Percentiles rank a stretch among this genome's conserved stretches.
Conservation (phyloP, 805 yeast species). For the Starmera caribaea region DNA sequence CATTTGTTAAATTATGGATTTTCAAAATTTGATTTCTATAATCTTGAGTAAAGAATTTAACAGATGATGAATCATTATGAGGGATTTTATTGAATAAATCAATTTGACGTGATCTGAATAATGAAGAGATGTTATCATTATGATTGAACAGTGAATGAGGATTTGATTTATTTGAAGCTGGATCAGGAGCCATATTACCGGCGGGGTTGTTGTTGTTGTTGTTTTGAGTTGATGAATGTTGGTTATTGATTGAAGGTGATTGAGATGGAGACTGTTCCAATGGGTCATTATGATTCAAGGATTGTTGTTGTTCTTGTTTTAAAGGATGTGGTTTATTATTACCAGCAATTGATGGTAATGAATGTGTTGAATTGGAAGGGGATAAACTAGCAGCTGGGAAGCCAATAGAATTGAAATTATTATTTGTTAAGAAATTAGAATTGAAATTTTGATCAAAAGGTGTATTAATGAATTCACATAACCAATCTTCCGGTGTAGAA, state of each 20-base stretch:
- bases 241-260: background rate
- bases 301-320: too few species aligned
- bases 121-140: slow-evolving; percentile 40
- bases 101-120: slow-evolving; percentile 57
- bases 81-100: slow-evolving; percentile 46
- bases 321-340: too few species aligned
- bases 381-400: slow-evolving; percentile 23
- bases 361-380: slow-evolving; percentile 9
- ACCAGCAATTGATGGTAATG: slow-evolving; percentile 4
- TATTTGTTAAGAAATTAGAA: slow-evolving; percentile 27
- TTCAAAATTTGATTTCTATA: slow-evolving; percentile 44
- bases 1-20: slow-evolving; percentile 41
- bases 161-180: slow-evolving; percentile 3
- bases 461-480: slow-evolving; percentile 58
- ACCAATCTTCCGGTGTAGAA: slow-evolving; percentile 44
- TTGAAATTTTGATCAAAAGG: slow-evolving; percentile 51
- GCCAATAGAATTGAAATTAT: slow-evolving; percentile 46
- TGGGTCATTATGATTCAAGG: too few species aligned
- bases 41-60: slow-evolving; percentile 36
- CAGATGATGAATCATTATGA: slow-evolving; percentile 7
- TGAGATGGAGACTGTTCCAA: background rate
- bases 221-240: background rate
- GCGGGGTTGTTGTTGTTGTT: background rate
- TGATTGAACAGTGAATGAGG: slow-evolving; percentile 23
- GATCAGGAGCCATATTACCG: too few species aligned